Percentiles rank a stretch among this genome's conserved stretches.
Conservation (phyloP, 768 basidiomycete genomes). For the Mycena galericulata region DNA sequence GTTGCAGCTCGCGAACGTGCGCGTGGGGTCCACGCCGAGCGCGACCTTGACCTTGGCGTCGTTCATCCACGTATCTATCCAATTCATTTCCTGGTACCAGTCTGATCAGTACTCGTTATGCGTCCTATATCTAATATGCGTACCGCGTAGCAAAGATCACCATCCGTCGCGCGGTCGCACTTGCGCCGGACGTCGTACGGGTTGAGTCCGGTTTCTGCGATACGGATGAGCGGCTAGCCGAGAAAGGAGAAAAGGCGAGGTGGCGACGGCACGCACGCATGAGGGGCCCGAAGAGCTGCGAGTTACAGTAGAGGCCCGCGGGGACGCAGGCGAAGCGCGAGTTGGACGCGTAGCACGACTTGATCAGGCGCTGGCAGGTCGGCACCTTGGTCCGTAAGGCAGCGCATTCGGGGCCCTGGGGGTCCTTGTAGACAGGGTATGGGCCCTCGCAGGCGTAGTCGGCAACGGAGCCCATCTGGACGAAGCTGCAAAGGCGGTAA, state of each 20-base stretch:
- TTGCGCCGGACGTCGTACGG: slow-evolving; percentile 87
- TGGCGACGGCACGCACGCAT: slow-evolving; percentile 63
- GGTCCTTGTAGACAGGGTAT: slow-evolving; percentile 83
- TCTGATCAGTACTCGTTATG: no score
- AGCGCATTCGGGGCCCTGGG: slow-evolving; percentile 73
- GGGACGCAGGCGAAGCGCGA: slow-evolving; percentile 77
- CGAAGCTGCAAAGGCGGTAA: slow-evolving; percentile 38
- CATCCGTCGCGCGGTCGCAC: slow-evolving; percentile 81
- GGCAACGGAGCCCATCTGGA: slow-evolving; percentile 84
- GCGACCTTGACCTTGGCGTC: slow-evolving; percentile 78
- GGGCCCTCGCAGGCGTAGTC: slow-evolving; percentile 88
- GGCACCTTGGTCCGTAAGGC: slow-evolving; percentile 73
- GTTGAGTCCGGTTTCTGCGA: slow-evolving; percentile 78
- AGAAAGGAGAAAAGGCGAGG: slow-evolving; percentile 15
- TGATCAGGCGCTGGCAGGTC: slow-evolving; percentile 79
- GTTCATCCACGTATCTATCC: slow-evolving; percentile 94
- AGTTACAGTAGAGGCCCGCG: slow-evolving; percentile 84
- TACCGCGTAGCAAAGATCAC: slow-evolving; percentile 75
- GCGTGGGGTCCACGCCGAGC: slow-evolving; percentile 74
- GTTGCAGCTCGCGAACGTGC: slow-evolving; percentile 79
- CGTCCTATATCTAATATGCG: no score
- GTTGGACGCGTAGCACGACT: slow-evolving; percentile 74
- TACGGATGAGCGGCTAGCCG: slow-evolving; percentile 9
- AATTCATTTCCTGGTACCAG: no score
- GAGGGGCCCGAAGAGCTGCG: slow-evolving; percentile 77